Base-by-base conservation (phyloP, 768 basidiomycete species). In the Fibroporia radiculosa region DNA sequence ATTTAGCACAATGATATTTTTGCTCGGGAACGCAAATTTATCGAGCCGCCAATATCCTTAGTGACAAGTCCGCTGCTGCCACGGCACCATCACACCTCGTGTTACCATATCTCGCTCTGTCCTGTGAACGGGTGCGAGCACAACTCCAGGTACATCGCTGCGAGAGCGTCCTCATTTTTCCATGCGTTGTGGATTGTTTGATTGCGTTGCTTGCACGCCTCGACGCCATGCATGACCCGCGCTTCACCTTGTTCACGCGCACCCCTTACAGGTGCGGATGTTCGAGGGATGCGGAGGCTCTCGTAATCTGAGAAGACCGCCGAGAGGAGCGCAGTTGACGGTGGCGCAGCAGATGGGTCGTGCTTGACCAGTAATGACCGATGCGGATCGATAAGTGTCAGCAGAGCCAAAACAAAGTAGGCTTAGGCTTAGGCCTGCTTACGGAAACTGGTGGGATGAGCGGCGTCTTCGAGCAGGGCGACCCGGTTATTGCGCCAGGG, bases 391-490 rank as follows among this genome's bases (percentile, higher is more conserved):
- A n/a, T n/a, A n/a, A n/a, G n/a, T n/a, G n/a, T n/a, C n/a, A n/a
- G n/a, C 12, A 67, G 58, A 1, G 56, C 56, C 11, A 61, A 49
- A 19, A 71, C 54, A 44, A 61, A 59, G 45, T 66, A 65, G 20
- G 64, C 54, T 49, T 72, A 70, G 47, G 70, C 69, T 45, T 68
- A 63, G 1, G 71, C 66, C 52, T 71, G 69, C 50, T 71, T 71
- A 47, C 70, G 70, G 8, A 70, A 69, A 47, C 65, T 69, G 4
- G 70, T 70, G 6, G 70, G 70, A 51, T 72, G 70, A 4, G 70
- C 71, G 7, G 69, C 70, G 50, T 72, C 71, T 4, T 71, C 71
- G 13, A 71, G 56, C 29, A 73, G 61, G 7, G 68, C 60, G 7
- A 71, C 64, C 14, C 69, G 60, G 20, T 65, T 66, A 27, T 62